These are phyloP conservation scores for Fusarium sp. DNA, from an alignment of 2,329 filamentous ascomycete genomes.

Conservation along the genomic window DNA sequence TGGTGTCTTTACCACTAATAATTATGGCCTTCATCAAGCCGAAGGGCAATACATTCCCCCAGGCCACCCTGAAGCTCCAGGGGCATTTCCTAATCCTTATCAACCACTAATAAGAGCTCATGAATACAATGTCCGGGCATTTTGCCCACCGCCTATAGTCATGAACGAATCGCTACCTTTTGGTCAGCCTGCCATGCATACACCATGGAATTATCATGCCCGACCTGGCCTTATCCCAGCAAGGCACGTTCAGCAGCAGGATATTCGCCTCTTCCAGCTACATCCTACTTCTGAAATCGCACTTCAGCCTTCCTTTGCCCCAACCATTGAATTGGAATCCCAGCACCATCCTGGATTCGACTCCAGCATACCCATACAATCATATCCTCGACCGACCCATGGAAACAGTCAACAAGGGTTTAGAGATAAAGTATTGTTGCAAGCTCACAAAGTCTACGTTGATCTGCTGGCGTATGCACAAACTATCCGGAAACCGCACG, in stretches of 20 bases:
- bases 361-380: slow-evolving; percentile 6
- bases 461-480: slow-evolving; percentile 75
- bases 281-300: slow-evolving; percentile 19
- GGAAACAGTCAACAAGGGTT: slow-evolving; percentile 56
- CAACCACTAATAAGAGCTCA: slow-evolving; percentile 51
- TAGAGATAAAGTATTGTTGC: slow-evolving; percentile 74
- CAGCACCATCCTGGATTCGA: slow-evolving; percentile 13
- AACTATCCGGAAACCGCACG: slow-evolving; percentile 63
- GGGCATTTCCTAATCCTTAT: slow-evolving; percentile 38
- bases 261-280: slow-evolving; percentile 17
- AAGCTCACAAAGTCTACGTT: slow-evolving; percentile 79
- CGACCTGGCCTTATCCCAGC: slow-evolving; percentile 9
- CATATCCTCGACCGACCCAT: slow-evolving; percentile 16
- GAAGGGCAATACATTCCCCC: slow-evolving; percentile 29
- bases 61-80: slow-evolving; percentile 27
- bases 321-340: slow-evolving; percentile 8
- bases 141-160: slow-evolving; percentile 51
- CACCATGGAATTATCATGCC: slow-evolving; percentile 34
- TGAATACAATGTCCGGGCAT: slow-evolving; percentile 53
- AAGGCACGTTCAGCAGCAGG: slow-evolving; percentile 26
- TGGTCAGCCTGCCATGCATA: slow-evolving; percentile 45
- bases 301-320: slow-evolving; percentile 21
- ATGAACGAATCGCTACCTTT: slow-evolving; percentile 47
- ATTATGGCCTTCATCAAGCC: slow-evolving; percentile 18
- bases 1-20: slow-evolving; percentile 23